Evolutionary conservation across 2,329 filamentous ascomycete genomes (phyloP).

Genomic region (Alternaria viburni): DNA sequence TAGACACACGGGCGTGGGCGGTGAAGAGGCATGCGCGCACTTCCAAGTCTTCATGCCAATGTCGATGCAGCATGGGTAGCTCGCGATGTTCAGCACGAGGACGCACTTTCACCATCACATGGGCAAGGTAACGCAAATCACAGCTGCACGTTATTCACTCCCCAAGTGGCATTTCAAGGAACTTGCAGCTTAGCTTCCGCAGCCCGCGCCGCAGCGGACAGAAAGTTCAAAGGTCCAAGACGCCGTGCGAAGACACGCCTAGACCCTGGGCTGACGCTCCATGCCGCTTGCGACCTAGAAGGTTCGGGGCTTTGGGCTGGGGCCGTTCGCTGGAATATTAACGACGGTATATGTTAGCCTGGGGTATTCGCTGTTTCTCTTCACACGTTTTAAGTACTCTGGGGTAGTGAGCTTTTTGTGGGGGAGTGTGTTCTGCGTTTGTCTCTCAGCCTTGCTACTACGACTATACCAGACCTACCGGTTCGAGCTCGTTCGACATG

Average conservation of each 20-base stretch:
- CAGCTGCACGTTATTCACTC: not conserved
- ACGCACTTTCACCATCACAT: not conserved
- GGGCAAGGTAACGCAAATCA: not conserved
- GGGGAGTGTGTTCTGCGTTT: not conserved
- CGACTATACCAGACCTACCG: not conserved
- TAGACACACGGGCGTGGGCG: not conserved
- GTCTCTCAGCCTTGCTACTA: not conserved
- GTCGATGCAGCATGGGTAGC: not conserved
- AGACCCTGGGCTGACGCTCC: slow-evolving; percentile 1
- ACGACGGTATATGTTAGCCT: not conserved
- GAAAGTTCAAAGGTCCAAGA: not conserved
- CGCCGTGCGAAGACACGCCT: not conserved
- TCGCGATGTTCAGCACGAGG: not conserved
- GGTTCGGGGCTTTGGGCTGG: not conserved
- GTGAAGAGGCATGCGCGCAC: not conserved
- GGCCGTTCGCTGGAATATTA: not conserved
- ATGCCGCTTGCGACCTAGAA: not conserved
- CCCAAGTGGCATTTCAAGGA: not conserved
- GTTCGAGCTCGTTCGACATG: slow-evolving; percentile 26
- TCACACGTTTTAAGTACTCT: not conserved
- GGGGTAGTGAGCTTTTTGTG: not conserved
- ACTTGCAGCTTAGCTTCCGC: not conserved
- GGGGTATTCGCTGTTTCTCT: not conserved
- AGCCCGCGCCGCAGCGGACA: not conserved
- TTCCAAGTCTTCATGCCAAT: not conserved